Base-by-base conservation (phyloP, 2,329 filamentous ascomycete genomes). In the Epichloe typhina region DNA sequence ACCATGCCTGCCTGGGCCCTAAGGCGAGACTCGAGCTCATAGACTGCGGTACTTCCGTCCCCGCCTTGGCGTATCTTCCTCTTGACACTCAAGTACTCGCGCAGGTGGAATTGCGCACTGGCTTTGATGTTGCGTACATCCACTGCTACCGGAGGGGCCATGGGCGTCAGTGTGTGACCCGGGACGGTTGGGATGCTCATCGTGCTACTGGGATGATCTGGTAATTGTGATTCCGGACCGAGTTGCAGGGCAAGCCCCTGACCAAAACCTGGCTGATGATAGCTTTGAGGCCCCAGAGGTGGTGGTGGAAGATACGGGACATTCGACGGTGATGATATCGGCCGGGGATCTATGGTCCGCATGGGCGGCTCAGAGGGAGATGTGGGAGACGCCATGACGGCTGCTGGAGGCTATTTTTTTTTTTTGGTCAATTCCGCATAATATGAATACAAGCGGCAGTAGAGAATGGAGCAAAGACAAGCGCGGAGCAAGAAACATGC, bases 21-120 rank as follows among this genome's bases (percentile, higher is more conserved):
- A 44, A 77, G 60, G 31, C 69, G 70, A 3, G 67, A 62, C 44
- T 75, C 70, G 36, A 72, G 60, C n/a, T 67, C 65, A 17, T 66
- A 54, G 37, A 56, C 63, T 55, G 57, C 64, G 51, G 60, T 61
- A 58, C 53, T 58, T 26, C 19, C 47, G 36, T 56, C 62, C 40
- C 59, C 63, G 44, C 53, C 54, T 43, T 56, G 57, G 49, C 55
- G 59, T 47, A 62, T 55, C 57, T 63, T 62, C 17, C 58, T 58
- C 56, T 64, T 62, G 15, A 69, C 54, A 3, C 58, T 58, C 19
- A 68, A 51, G 46, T 66, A 67, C 55, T 70, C 66, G 36, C 61
- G 61, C 47, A 72, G 51, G 4, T 63, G 61, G 50, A 63, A 64
- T 46, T 67, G 65, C 42, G 64, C 67, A 51, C 60, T 68, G 4